Evolutionary conservation across 768 basidiomycete genomes (phyloP).

Genomic region (Collybia mongolica): DNA sequence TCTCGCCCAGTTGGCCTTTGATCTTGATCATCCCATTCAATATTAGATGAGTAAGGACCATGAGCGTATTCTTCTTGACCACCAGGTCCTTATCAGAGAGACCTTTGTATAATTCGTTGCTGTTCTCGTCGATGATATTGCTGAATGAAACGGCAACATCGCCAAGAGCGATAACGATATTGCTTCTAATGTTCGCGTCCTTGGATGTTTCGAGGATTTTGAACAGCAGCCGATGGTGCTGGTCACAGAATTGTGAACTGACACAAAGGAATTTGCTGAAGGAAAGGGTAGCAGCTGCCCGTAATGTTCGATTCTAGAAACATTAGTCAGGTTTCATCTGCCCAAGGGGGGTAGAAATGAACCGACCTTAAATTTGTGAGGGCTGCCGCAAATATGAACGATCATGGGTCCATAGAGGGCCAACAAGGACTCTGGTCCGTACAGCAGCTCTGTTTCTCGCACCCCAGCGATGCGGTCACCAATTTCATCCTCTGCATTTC

Average conservation of each 20-base stretch:
- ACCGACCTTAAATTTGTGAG: slow-evolving; percentile 85
- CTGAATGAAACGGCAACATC: slow-evolving; percentile 99
- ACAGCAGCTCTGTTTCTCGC: slow-evolving; percentile 85
- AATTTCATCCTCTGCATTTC: slow-evolving; percentile 97
- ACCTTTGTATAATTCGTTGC: slow-evolving; percentile 92
- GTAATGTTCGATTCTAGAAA: slow-evolving; percentile 76
- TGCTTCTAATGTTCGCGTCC: slow-evolving; percentile 88
- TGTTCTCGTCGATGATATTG: slow-evolving; percentile 95
- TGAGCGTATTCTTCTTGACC: slow-evolving; percentile 99
- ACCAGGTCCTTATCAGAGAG: slow-evolving; percentile 82
- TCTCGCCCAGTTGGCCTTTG: slow-evolving; percentile 98
- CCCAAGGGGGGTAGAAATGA: background rate
- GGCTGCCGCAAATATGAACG: slow-evolving; percentile 86
- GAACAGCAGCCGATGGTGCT: slow-evolving; percentile 86
- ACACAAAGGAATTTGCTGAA: slow-evolving; percentile 98
- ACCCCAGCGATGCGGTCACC: slow-evolving; percentile 86
- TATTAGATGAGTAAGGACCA: slow-evolving; percentile 97
- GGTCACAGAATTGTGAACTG: slow-evolving; percentile 91
- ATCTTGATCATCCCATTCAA: slow-evolving; percentile 99
- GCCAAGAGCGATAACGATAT: slow-evolving; percentile 96
- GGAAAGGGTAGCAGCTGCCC: slow-evolving; percentile 83
- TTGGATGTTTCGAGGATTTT: slow-evolving; percentile 90
- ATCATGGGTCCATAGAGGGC: slow-evolving; percentile 88
- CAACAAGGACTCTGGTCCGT: slow-evolving; percentile 78
- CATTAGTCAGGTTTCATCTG: slow-evolving; percentile 3